Evolutionary conservation across 1,284 basidiomycete species (phyloP).

Genomic region (Pseudozyma thailandica): DNA sequence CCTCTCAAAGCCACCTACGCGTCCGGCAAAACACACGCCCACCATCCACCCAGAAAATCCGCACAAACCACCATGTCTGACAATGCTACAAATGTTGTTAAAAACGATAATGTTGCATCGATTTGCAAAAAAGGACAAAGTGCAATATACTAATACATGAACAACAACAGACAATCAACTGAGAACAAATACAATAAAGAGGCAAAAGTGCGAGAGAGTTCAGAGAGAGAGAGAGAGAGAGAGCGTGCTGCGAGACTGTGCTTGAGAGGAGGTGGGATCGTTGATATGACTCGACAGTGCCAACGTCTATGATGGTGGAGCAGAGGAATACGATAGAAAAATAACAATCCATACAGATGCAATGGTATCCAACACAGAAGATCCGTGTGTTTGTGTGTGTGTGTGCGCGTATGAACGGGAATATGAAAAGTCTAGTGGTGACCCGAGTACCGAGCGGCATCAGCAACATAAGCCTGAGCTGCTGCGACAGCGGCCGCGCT

Average conservation of each 20-base stretch:
- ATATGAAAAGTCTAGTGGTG: neutral
- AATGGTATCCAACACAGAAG: conserved; percentile 1
- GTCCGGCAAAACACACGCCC: too few relatives aligned
- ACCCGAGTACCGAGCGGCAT: neutral
- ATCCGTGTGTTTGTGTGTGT: neutral
- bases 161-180: neutral
- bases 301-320: neutral
- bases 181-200: too few relatives aligned
- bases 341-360: neutral
- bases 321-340: neutral
- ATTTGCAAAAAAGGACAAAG: neutral
- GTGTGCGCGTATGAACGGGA: neutral
- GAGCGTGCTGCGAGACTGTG: neutral
- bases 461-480: neutral
- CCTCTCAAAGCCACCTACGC: too few relatives aligned
- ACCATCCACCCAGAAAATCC: too few relatives aligned
- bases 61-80: too few relatives aligned
- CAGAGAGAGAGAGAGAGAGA: neutral
- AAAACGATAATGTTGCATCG: too few relatives aligned
- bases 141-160: neutral
- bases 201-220: neutral
- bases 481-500: neutral
- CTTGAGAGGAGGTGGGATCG: neutral
- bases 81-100: too few relatives aligned
- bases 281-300: neutral